Conservation (phyloP, 2,329 filamentous ascomycete species). For the Ophiosphaerella narmari region DNA sequence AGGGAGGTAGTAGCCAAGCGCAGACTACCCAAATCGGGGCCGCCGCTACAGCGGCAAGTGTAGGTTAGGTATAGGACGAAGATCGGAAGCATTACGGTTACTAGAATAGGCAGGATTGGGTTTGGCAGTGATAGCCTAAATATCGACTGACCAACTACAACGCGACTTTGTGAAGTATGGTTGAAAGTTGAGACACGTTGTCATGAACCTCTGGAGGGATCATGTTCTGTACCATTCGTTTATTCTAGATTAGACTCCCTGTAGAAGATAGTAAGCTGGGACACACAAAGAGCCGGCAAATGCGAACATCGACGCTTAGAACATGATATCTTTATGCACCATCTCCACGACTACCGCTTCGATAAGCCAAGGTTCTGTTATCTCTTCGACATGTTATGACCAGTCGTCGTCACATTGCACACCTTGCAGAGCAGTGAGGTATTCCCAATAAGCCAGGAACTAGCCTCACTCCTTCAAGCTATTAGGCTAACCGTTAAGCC, state of each 20-base stretch:
- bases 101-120: conserved; percentile 1
- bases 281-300: conserved; percentile 1
- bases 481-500: conserved; percentile 10
- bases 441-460: conserved; percentile 17
- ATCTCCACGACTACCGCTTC: conserved; percentile 13
- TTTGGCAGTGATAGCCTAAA: conserved; percentile 1
- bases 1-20: not conserved
- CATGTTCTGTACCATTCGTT: no score
- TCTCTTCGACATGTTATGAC: conserved; percentile 12
- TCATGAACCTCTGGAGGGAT: no score
- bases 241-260: no score
- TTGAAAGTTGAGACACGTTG: not conserved
- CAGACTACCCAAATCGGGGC: not conserved
- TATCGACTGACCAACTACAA: not conserved
- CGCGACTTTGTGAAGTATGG: not conserved
- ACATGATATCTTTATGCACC: conserved; percentile 15
- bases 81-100: not conserved
- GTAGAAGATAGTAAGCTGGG: not conserved
- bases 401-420: conserved; percentile 15
- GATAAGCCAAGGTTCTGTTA: conserved; percentile 7
- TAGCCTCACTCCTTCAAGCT: no score
- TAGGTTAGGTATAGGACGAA: not conserved
- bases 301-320: conserved; percentile 4
- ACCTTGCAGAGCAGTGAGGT: conserved; percentile 10
- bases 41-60: not conserved